Evolutionary conservation across 768 basidiomycete genomes (phyloP), one percentile per base, ranked within the genome.

Genomic region (Leccinellum luteum): DNA sequence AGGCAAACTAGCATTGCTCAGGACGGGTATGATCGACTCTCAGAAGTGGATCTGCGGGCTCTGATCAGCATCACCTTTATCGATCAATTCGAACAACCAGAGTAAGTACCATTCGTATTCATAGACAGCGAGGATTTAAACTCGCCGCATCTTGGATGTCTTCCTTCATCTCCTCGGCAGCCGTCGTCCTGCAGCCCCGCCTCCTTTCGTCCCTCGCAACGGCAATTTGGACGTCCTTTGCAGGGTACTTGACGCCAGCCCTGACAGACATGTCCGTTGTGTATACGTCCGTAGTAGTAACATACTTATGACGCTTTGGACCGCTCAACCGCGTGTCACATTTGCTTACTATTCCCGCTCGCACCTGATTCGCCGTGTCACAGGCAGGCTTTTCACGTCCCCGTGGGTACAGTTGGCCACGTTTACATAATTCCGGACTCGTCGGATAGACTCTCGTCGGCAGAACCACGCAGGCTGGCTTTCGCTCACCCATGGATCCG

Each of bases 1-100:
- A 77, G 93, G n/a, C 77, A 95, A 54, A 85, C 79, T 1, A 83
- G 76, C 61, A 85, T 99, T 17, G 86, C 94, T 2, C 82, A 97
- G 73, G 96, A 99, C 68, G 94, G 94, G 34, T 98, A 94, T 71
- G 89, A 93, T 65, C 79, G 83, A 59, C 82, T 98, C 27, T 78
- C 80, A 3, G 92, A 92, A 4, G 80, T 82, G 4, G 85, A 91
- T 67, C 70, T 98, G 65, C 95, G 94, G 74, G 79, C 79, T n/a
- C 83, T 85, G 10, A 81, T 98, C 25, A 82, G 88, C 66, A 98
- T 99, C 64, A 81, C 82, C n/a, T 98, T 99, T 70, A 81, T 96
- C 27, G 94, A 98, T 72, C 86, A 91, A 73, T 94, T 86, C 58
- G 92, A 90, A 28, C 80, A 87, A 61, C 84, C 84, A 63, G 92